Percentiles rank a stretch among this genome's conserved stretches.
Evolutionary conservation across 805 yeast species (phyloP).

Genomic region (Starmerella kuoi): DNA sequence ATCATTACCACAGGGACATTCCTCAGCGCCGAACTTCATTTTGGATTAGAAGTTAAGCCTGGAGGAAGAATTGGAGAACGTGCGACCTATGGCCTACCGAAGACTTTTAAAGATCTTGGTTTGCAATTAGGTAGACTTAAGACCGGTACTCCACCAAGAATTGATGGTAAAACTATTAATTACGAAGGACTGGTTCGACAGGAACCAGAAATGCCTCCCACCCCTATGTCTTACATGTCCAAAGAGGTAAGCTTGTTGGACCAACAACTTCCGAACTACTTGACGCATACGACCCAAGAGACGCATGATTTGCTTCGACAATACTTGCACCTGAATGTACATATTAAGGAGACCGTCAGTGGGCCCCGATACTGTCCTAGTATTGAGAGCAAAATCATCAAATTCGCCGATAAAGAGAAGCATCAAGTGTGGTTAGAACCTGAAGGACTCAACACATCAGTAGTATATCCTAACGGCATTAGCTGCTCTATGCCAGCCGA

Average conservation of each 20-base stretch:
- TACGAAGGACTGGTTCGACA: conserved; percentile 54
- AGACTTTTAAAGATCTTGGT: conserved; percentile 63
- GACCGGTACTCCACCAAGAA: conserved; percentile 94
- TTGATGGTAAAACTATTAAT: conserved; percentile 60
- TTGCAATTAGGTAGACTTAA: conserved; percentile 79
- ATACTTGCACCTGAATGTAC: conserved; percentile 74
- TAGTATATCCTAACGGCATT: conserved; percentile 94
- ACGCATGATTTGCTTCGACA: conserved; percentile 57
- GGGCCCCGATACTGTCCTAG: conserved; percentile 99
- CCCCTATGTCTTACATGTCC: conserved; percentile 80
- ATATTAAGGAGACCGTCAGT: conserved; percentile 82
- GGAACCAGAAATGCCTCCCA: conserved; percentile 71
- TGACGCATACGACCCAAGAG: conserved; percentile 63
- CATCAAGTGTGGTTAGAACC: conserved; percentile 95
- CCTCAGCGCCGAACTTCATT: conserved; percentile 85
- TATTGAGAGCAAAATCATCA: conserved; percentile 73
- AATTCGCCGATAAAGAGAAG: conserved; percentile 60
- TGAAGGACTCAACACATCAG: conserved; percentile 75
- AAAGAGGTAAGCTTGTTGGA: conserved; percentile 47
- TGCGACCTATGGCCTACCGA: conserved; percentile 79
- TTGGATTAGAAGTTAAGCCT: conserved; percentile 68
- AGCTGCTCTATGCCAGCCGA: conserved; percentile 95
- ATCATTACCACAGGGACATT: conserved; percentile 95
- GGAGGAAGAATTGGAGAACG: conserved; percentile 91
- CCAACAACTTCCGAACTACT: conserved; percentile 56